Conservation (phyloP, 257 asterid species). For the Striga asiatica region DNA sequence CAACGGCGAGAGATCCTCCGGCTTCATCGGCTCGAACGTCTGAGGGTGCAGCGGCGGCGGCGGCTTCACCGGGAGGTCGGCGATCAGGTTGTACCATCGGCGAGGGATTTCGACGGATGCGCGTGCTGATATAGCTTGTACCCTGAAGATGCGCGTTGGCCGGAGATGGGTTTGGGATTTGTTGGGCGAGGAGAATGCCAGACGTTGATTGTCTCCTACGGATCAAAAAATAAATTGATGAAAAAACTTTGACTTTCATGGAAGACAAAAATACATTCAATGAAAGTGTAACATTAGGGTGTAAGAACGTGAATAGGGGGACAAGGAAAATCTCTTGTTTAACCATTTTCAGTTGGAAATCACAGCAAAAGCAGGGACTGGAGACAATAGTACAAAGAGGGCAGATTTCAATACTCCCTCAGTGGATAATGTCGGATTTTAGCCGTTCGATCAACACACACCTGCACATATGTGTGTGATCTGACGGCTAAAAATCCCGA, state of each 20-base stretch:
- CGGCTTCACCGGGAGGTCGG: conserved; percentile 78
- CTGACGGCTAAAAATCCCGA: too few species aligned
- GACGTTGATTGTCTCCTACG: conserved; percentile 24
- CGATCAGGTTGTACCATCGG: conserved; percentile 70
- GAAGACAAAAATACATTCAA: too few species aligned
- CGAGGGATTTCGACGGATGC: conserved; percentile 50
- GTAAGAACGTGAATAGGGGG: too few species aligned
- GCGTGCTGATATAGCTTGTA: conserved; percentile 19
- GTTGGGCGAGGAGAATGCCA: conserved; percentile 21
- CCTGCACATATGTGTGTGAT: too few species aligned
- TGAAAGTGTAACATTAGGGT: too few species aligned
- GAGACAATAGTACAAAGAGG: too few species aligned
- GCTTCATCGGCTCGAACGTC: conserved; percentile 58
- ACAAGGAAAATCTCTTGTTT: too few species aligned
- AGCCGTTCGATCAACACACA: too few species aligned
- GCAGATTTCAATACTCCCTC: too few species aligned
- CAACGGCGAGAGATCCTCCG: conserved; percentile 66
- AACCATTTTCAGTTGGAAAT: too few species aligned
- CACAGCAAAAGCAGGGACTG: too few species aligned
- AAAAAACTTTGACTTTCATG: background rate
- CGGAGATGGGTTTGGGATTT: conserved; percentile 19
- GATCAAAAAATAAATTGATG: background rate
- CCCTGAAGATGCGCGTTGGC: conserved; percentile 21
- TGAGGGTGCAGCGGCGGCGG: conserved; percentile 75
- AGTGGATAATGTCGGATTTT: too few species aligned